These are phyloP conservation scores for Nelumbo lutea DNA, from an alignment of 164 flowering plant genomes.

Conservation along the genomic window DNA sequence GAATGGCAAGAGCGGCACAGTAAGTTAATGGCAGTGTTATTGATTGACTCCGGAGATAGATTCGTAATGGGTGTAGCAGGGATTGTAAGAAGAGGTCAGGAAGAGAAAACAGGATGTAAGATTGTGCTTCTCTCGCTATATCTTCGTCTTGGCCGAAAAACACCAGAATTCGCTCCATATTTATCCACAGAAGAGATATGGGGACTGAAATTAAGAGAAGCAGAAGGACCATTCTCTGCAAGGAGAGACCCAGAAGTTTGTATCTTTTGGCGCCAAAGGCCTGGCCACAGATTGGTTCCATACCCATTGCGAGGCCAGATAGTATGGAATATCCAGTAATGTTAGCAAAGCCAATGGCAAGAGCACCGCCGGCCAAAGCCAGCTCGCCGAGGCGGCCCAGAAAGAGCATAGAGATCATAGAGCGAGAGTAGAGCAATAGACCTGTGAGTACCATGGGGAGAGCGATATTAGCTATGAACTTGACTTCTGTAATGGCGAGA, in stretches of 20 bases:
- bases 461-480: constrained; percentile 43
- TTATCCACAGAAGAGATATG: constrained; percentile 51
- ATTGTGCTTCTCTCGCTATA: constrained; percentile 51
- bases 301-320: constrained; percentile 74
- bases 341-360: constrained; percentile 76
- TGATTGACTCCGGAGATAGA: constrained; percentile 63
- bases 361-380: constrained; percentile 61
- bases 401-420: constrained; percentile 77
- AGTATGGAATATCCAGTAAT: constrained; percentile 82
- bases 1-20: constrained; percentile 49
- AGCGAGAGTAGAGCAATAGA: constrained; percentile 61
- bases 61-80: constrained; percentile 61
- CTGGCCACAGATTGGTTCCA: constrained; percentile 89
- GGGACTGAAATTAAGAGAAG: constrained; percentile 49
- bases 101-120: constrained; percentile 48
- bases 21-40: constrained; percentile 60
- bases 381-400: constrained; percentile 73
- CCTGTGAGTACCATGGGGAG: constrained; percentile 68
- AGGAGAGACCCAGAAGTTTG: constrained; percentile 56
- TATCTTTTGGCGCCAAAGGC: constrained; percentile 66
- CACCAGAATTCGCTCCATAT: constrained; percentile 47
- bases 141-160: constrained; percentile 49
- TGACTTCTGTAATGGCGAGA: constrained; percentile 35
- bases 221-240: constrained; percentile 52
- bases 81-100: constrained; percentile 64